Base-by-base conservation (phyloP, 2,329 filamentous ascomycete genomes). In the Phialophora chinensis region DNA sequence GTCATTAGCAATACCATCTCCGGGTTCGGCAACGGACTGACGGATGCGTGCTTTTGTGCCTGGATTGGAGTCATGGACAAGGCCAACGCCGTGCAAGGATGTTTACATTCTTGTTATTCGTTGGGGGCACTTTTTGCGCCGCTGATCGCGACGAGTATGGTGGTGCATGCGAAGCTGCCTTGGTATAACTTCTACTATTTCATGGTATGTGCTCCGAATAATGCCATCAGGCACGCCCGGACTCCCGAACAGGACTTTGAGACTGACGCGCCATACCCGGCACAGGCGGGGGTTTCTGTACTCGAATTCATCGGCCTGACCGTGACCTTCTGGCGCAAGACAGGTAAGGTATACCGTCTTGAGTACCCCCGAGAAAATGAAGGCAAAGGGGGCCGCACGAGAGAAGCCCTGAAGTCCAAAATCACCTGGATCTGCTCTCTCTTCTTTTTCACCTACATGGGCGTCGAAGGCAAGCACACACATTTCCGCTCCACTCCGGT, bases 131-230 rank as follows among this genome's bases (percentile, higher is more conserved):
- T 88, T 0, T 80, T 92, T 17, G 82, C 84, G 1, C 90, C 91
- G 0, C 77, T 92, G 2, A 84, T 92, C 66, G 90, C 90, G 1
- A 92, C 91, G 0, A 84, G 84, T 17, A 87, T 93, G 84, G 85
- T 92, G 27, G 87, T 88, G 0, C 87, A 87, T 71, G 85, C 79
- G 0, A 71, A 79, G 8, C 75, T 88, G 66, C 80, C 79, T 1
- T 93, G 91, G 90, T 91, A 88, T 71, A 80, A 80, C 7, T 92
- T 89, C 77, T 93, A 91, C 77, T 91, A 91, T 73, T 78, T 91
- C 65, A 89, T 91, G 86, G 66, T 67, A 62, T 38, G 67, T 65
- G 12, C 11, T 29, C 12, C 7, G 8, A 2, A 11, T 10, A 14
- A 17, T 7, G 3, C 17, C 25, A 4, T n/a, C 17, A 20, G 17